Evolutionary conservation across 108 stramenopile genomes (phyloP).

Genomic region (Seminavis robusta): DNA sequence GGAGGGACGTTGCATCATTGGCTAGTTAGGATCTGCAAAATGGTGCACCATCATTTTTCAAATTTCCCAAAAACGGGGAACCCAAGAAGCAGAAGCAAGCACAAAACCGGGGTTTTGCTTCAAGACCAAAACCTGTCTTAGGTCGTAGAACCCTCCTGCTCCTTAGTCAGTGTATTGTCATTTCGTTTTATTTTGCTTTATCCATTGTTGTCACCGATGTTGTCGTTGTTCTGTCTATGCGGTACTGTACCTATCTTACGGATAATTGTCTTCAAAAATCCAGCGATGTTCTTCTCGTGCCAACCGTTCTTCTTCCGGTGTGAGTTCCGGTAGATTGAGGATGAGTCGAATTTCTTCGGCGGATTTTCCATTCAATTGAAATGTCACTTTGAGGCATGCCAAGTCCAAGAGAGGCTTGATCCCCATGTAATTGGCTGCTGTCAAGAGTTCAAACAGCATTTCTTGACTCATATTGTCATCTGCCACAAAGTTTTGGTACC

Average conservation of each 20-base stretch:
- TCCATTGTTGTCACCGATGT: too few species aligned
- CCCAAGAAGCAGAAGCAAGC: too few species aligned
- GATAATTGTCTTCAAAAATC: slow-evolving; percentile 75
- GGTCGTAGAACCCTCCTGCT: too few species aligned
- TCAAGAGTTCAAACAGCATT: slow-evolving; percentile 72
- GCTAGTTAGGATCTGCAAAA: too few species aligned
- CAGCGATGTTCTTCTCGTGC: slow-evolving; percentile 73
- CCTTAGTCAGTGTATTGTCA: too few species aligned
- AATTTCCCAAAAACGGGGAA: too few species aligned
- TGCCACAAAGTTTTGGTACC: slow-evolving; percentile 65
- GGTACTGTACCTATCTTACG: not conserved
- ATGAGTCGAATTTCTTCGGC: slow-evolving; percentile 75
- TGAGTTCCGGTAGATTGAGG: slow-evolving; percentile 72
- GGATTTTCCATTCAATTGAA: slow-evolving; percentile 63
- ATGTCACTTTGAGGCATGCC: slow-evolving; percentile 68
- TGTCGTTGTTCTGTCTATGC: too few species aligned
- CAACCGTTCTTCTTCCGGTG: slow-evolving; percentile 63
- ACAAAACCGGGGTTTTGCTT: too few species aligned
- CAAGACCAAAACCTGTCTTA: too few species aligned
- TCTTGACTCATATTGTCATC: slow-evolving; percentile 38
- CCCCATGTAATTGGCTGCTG: slow-evolving; percentile 79
- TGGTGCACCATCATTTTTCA: too few species aligned
- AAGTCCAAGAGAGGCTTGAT: slow-evolving; percentile 82
- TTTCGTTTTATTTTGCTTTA: too few species aligned
- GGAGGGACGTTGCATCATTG: too few species aligned